A percentile compares a stretch with the other conserved stretches of the same genome.
Conservation (phyloP, 176 grass and related monocot genomes). For the Triticum monococcum region DNA sequence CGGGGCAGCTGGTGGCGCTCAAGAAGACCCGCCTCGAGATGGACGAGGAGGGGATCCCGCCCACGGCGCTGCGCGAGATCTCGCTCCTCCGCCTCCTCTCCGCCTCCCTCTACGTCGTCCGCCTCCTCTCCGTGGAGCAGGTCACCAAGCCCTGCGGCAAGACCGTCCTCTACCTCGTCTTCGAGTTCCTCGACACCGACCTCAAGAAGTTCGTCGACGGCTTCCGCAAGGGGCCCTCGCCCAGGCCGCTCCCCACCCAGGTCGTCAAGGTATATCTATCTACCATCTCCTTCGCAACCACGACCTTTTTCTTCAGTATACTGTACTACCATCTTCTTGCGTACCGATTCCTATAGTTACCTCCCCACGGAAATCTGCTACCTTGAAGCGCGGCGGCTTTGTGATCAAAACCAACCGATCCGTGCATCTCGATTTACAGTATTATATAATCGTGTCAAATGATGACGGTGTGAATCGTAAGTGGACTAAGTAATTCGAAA, state of each 20-base stretch:
- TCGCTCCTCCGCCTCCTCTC: slow-evolving; percentile 90
- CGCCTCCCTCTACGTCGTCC: slow-evolving; percentile 81
- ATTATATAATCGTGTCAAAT: not conserved
- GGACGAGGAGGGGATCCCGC: slow-evolving; percentile 98
- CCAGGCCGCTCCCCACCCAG: slow-evolving; percentile 48
- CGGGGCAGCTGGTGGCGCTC: slow-evolving; percentile 53
- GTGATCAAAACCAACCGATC: not conserved
- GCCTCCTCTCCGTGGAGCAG: slow-evolving; percentile 81
- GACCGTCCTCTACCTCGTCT: slow-evolving; percentile 84
- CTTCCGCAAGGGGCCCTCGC: slow-evolving; percentile 39
- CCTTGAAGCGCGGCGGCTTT: not conserved
- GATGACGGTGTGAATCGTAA: not conserved
- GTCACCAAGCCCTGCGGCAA: slow-evolving; percentile 61
- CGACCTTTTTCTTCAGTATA: no score
- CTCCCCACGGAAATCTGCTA: not conserved
- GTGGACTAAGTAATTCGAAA: no score
- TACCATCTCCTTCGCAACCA: not conserved
- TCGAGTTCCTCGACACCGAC: slow-evolving; percentile 90
- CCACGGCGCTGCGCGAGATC: slow-evolving; percentile 83
- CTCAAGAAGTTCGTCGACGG: slow-evolving; percentile 89
- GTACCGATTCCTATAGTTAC: not conserved
- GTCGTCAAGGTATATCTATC: slow-evolving; percentile 45
- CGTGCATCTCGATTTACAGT: not conserved
- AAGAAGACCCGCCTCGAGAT: slow-evolving; percentile 90
- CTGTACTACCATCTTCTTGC: not conserved